Conservation (phyloP, 352 stramenopile genomes). For the Pythium biforme region DNA sequence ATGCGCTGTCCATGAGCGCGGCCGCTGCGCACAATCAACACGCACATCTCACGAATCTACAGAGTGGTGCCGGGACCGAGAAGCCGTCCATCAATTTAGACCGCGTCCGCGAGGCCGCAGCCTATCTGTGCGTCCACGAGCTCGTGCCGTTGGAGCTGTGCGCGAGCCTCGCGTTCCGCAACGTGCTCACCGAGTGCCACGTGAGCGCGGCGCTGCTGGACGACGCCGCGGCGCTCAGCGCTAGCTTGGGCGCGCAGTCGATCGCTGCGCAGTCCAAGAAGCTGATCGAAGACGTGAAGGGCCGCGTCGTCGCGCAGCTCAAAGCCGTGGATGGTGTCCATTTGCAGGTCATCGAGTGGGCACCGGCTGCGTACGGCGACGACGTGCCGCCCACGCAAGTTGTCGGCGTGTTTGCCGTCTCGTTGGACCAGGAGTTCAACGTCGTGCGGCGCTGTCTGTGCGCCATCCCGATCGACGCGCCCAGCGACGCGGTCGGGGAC, state of each 20-base stretch:
- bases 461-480: slow-evolving; percentile 34
- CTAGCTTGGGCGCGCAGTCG: slow-evolving; percentile 52
- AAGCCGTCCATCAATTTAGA: slow-evolving; percentile 41
- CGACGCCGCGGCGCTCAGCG: slow-evolving; percentile 41
- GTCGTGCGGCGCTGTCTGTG: slow-evolving; percentile 60
- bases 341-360: slow-evolving; percentile 58
- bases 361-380: background rate
- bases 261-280: slow-evolving; percentile 50
- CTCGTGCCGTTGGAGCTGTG: slow-evolving; percentile 72
- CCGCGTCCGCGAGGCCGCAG: slow-evolving; percentile 58
- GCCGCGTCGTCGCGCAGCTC: slow-evolving; percentile 50
- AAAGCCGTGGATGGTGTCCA: slow-evolving; percentile 60
- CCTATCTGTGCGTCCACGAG: slow-evolving; percentile 62
- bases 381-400: slow-evolving; percentile 22
- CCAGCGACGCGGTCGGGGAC: slow-evolving; percentile 3
- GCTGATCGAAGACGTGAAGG: slow-evolving; percentile 47
- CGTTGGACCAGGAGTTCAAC: slow-evolving; percentile 68
- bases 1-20: slow-evolving; percentile 26
- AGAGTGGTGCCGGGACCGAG: too few species aligned
- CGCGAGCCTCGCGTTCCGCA: slow-evolving; percentile 53
- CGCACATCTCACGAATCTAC: too few species aligned
- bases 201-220: slow-evolving; percentile 34
- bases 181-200: slow-evolving; percentile 56
- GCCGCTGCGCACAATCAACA: too few species aligned
- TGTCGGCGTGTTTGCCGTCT: slow-evolving; percentile 55